Percentiles rank a stretch among this genome's conserved stretches.
Evolutionary conservation across 371 early-diverging fungal species (phyloP).

Genomic region (Apophysomyces elegans): DNA sequence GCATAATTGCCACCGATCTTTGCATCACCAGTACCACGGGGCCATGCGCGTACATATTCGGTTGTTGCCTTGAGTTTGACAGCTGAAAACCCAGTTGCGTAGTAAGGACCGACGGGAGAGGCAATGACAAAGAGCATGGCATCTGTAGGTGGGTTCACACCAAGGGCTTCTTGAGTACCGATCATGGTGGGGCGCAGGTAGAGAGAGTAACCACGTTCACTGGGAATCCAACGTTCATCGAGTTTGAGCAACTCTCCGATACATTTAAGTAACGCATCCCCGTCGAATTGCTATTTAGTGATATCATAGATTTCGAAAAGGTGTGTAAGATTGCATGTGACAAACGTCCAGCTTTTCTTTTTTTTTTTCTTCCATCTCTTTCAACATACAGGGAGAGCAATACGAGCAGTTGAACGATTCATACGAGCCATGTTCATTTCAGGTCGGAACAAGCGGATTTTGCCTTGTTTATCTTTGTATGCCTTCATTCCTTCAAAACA

Average conservation of each 20-base stretch:
- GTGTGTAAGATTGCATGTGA: neutral
- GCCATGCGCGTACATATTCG: conserved; percentile 93
- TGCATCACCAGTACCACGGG: conserved; percentile 93
- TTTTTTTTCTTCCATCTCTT: neutral
- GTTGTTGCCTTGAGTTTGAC: conserved; percentile 86
- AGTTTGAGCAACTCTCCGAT: conserved; percentile 84
- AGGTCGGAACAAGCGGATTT: conserved; percentile 86
- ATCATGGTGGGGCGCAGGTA: conserved; percentile 97
- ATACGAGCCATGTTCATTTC: conserved; percentile 92
- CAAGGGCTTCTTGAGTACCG: conserved; percentile 86
- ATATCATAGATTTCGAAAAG: neutral
- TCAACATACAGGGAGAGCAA: conserved; percentile 76
- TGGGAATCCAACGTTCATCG: conserved; percentile 90
- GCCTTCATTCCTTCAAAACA: conserved; percentile 97
- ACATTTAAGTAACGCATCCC: conserved; percentile 79
- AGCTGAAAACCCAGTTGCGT: conserved; percentile 90
- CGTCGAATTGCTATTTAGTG: conserved; percentile 68
- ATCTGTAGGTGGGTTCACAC: conserved; percentile 72
- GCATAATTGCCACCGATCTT: conserved; percentile 94
- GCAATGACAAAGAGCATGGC: conserved; percentile 90
- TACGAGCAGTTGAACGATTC: conserved; percentile 70
- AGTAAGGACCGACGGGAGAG: conserved; percentile 98
- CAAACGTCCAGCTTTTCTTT: too few relatives aligned
- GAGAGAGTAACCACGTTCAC: conserved; percentile 90
- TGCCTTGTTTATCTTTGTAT: conserved; percentile 84